Base-by-base conservation (phyloP, 1,284 basidiomycete species). In the Phylloporus sp. region DNA sequence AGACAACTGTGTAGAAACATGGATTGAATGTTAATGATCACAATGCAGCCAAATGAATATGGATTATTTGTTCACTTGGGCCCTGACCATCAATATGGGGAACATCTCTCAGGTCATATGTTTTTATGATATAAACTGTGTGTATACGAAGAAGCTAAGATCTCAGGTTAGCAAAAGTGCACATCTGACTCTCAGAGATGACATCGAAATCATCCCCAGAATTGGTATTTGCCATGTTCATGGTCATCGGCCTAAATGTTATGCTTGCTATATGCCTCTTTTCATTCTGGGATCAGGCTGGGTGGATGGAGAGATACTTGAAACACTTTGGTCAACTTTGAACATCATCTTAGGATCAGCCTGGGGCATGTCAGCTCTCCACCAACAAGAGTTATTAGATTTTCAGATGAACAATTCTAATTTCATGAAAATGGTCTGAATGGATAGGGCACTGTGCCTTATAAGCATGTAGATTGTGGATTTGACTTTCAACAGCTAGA, bases 31-130 rank as follows among this genome's bases (percentile, higher is more conserved):
- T 52, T 25, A 27, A 10, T 57, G 12, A 8, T 23, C 7, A 32
- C 29, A 3, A 12, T 15, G 14, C 55, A 75, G 74, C 14, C 70
- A 74, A 25, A 41, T 45, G 2, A 75, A 76, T 52, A 75, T 76
- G 66, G 73, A 76, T 45, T 76, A 72, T n/a, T 60, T 64, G 0
- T 27, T 76, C 32, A 12, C 65, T 2, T n/a, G 69, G n/a, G 70
- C 72, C 3, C 25, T 73, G 10, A 10, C 5, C 2, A 45, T 71
- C 27, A 69, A 65, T 1, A 66, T 69, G 57, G 7, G 19, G 0
- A 35, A n/a, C 0, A 63, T 68, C 4, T 7, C 8, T 1, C 4
- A 27, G 12, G 60, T 53, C 0, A 55, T 64, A 2, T 19, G 12
- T 10, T 68, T 71, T 35, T 73, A 73, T 25, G 60, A 73, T n/a